phyloP scores from a whole-genome alignment of 208 protist genomes.

The Sergeia podlipaevii region DNA sequence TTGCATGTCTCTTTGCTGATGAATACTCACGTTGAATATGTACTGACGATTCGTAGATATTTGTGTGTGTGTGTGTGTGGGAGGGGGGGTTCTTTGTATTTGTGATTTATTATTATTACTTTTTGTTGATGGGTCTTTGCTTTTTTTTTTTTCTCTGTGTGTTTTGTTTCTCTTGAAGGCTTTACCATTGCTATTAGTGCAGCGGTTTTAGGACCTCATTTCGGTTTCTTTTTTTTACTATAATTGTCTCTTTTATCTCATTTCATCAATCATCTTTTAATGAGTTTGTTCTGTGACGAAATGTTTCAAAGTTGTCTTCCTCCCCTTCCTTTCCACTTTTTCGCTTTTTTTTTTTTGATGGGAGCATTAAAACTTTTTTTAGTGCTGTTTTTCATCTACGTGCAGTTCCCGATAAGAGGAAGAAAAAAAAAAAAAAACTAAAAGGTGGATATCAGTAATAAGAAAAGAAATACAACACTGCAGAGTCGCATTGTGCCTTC shows the following conservation, averaged over 20 bases:
- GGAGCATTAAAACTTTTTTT: not conserved
- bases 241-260: not conserved
- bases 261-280: not conserved
- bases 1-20: too few species aligned
- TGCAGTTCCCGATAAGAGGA: too few species aligned
- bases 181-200: too few species aligned
- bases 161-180: not conserved
- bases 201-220: too few species aligned
- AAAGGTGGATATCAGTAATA: too few species aligned
- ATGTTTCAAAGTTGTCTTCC: slow-evolving; percentile 6
- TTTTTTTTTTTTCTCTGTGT: slow-evolving; percentile 3
- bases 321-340: not conserved
- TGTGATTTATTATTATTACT: not conserved
- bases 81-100: not conserved
- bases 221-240: slow-evolving; percentile 7
- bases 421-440: too few species aligned
- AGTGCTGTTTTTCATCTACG: slow-evolving; percentile 2
- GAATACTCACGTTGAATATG: too few species aligned
- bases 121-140: slow-evolving; percentile 6
- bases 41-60: too few species aligned
- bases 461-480: too few species aligned
- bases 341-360: slow-evolving; percentile 3
- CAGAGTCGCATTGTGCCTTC: too few species aligned
- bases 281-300: slow-evolving; percentile 3
- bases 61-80: too few species aligned